Evolutionary conservation across 176 grass and related monocot species (phyloP).

Genomic region (Oryza rufipogon): DNA sequence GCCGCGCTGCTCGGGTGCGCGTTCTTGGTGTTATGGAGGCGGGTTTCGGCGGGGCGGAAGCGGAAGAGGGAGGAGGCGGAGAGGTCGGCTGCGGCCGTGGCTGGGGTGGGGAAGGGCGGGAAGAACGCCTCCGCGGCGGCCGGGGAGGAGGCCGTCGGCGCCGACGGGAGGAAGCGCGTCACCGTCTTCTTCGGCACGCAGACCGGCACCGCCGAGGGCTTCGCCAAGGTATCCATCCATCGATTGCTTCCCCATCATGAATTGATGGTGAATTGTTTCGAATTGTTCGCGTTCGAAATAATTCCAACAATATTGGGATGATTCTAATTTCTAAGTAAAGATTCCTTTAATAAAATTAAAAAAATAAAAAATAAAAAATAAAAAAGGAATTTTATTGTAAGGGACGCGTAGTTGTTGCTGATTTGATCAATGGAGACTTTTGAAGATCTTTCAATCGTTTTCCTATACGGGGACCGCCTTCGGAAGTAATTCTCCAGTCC

Average conservation of each 20-base stretch:
- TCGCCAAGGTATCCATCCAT: conserved; percentile 70
- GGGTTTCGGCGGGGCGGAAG: conserved; percentile 50
- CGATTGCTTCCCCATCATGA: neutral
- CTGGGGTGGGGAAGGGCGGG: neutral
- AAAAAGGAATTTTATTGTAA: neutral
- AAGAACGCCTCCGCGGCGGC: neutral
- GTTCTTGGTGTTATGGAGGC: conserved; percentile 68
- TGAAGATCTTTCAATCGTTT: neutral
- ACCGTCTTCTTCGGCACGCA: conserved; percentile 90
- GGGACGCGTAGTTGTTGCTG: neutral
- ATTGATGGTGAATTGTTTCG: neutral
- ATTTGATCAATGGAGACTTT: conserved; percentile 12
- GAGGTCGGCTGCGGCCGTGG: neutral
- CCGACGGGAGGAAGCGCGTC: conserved; percentile 70
- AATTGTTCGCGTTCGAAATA: neutral
- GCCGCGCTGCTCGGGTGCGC: conserved; percentile 70
- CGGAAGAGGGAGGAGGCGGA: conserved; percentile 40
- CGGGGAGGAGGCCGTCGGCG: neutral
- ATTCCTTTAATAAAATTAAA: no score
- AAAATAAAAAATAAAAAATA: neutral
- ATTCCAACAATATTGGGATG: neutral
- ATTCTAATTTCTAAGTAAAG: neutral
- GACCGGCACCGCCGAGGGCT: conserved; percentile 90
- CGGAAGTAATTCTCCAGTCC: neutral
- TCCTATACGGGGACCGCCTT: neutral